Conservation (phyloP, 1,284 basidiomycete genomes). For the Leucoagaricus sp. region DNA sequence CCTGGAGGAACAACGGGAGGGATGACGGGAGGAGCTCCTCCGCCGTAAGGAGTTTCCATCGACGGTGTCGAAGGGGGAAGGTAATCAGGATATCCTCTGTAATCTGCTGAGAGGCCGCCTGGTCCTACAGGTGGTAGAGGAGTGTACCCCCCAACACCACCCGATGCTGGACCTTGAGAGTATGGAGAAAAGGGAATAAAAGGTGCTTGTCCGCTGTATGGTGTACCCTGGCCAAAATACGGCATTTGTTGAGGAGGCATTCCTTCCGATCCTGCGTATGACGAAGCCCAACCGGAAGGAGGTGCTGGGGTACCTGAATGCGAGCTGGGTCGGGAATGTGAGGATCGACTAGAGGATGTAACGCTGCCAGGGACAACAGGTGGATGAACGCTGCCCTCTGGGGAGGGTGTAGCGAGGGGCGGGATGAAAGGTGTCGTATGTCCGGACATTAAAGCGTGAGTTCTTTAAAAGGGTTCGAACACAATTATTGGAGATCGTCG, state of each 20-base stretch:
- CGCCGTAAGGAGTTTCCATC: neutral
- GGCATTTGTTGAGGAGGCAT: neutral
- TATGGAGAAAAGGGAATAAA: constrained; percentile 7
- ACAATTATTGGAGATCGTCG: neutral
- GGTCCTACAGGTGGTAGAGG: constrained; percentile 6
- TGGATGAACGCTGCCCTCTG: constrained; percentile 14
- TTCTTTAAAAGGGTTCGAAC: neutral
- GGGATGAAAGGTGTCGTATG: constrained; percentile 27
- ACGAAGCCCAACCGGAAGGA: neutral
- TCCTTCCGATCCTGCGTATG: neutral
- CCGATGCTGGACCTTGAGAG: neutral
- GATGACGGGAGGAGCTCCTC: neutral
- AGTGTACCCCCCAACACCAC: neutral
- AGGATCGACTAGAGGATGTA: constrained; percentile 4
- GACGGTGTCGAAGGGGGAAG: neutral
- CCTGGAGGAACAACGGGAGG: constrained; percentile 4
- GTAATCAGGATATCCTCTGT: constrained; percentile 21
- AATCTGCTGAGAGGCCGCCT: constrained; percentile 19
- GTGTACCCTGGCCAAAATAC: neutral
- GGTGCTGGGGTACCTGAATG: neutral
- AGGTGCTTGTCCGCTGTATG: neutral
- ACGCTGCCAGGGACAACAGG: constrained; percentile 24
- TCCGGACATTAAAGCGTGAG: neutral
- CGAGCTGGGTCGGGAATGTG: neutral
- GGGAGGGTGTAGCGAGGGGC: constrained; percentile 17